Evolutionary conservation across 2,329 filamentous ascomycete genomes (phyloP), one percentile per base, ranked within the genome.

Genomic region (Sphaerulina vaccinii): DNA sequence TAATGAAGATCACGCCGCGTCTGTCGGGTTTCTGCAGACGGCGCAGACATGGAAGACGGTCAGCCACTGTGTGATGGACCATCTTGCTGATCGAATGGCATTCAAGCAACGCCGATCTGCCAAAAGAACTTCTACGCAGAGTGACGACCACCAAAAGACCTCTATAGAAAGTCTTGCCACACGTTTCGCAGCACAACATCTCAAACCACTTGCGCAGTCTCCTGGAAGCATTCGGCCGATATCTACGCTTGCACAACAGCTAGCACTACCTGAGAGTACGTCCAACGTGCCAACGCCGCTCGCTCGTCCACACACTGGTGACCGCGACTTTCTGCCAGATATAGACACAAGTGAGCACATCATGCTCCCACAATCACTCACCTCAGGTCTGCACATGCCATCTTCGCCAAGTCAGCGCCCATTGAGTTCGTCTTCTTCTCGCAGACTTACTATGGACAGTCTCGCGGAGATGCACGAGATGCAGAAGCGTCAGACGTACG

Each of bases 41-140:
- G 78, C 82, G 24, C 78, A 83, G 56, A 80, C 79, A 16, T 85
- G 81, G 81, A 76, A 75, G 48, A 74, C 84, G 18, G 66, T 83
- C 27, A 77, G 76, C 48, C 71, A 74, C 49, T 73, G 75, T 21
- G 70, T 81, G 47, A 63, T 75, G 2, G 72, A 76, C 51, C 78
- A 81, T 52, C 70, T 82, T 22, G 69, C 62, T 33, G 65, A 67
- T 9, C 65, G 71, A 24, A n/a, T 50, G 10, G 46, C 33, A 16
- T 23, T 40, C 24, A 49, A 55, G 45, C 51, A 49, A 6, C 51
- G 49, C 33, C 51, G 41, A 21, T 47, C 53, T 11, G 36, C 45
- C 15, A 45, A 49, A 19, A 49, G 23, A 16, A 33, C 49, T 15
- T 41, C 49, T 42, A 46, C 49, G n/a, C 27, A 44, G 13, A 13